Conservation (phyloP, 306 rosid species). For the Ceratonia siliqua region DNA sequence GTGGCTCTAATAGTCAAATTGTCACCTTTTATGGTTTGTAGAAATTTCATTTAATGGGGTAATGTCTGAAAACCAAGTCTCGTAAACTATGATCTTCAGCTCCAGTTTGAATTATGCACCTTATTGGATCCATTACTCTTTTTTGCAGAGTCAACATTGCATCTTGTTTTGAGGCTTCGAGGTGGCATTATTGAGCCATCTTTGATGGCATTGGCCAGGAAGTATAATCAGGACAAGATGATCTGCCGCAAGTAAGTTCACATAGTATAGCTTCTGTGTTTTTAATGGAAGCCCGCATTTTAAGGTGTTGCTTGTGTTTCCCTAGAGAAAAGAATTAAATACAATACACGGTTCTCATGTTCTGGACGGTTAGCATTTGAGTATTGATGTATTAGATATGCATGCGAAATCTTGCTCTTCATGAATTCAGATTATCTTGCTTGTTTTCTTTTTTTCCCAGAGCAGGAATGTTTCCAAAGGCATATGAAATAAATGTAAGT, state of each 20-base stretch:
- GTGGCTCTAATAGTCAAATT: background rate
- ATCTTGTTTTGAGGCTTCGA: conserved; percentile 97
- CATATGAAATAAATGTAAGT: background rate
- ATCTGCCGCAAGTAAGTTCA: conserved; percentile 94
- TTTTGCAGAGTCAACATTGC: conserved; percentile 85
- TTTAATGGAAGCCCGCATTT: background rate
- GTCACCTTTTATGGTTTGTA: background rate
- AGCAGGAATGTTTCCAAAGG: background rate
- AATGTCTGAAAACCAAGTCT: background rate
- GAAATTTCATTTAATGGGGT: background rate
- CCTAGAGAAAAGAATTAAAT: background rate
- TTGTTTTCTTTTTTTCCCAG: background rate
- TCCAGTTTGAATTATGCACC: background rate
- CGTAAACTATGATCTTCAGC: background rate
- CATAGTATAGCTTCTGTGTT: background rate
- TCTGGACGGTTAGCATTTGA: background rate
- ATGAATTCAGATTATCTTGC: background rate
- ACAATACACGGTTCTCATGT: background rate
- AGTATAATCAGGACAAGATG: conserved; percentile 89
- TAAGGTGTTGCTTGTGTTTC: background rate
- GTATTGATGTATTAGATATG: background rate
- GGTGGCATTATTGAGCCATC: conserved; percentile 99
- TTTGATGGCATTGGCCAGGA: conserved; percentile 96
- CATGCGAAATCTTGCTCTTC: background rate
- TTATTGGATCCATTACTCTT: conserved; percentile 6